These are phyloP conservation scores for Lachnellula willkommii DNA, from an alignment of 2,329 filamentous ascomycete species.

Conservation along the genomic window DNA sequence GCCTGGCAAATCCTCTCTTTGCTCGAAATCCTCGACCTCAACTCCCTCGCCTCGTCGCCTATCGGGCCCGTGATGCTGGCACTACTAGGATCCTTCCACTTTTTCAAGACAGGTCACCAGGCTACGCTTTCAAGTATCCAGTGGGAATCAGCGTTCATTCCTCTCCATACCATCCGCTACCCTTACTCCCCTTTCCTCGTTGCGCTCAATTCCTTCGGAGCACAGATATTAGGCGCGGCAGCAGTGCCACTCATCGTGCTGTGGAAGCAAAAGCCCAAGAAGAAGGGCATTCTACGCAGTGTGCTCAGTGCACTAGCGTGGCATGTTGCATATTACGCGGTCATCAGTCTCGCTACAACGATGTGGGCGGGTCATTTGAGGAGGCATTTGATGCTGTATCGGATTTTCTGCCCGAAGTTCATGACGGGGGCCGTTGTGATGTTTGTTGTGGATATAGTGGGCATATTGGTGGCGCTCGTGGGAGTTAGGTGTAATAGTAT, in stretches of 20 bases:
- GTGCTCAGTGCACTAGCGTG: slow-evolving; percentile 66
- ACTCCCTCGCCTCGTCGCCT: slow-evolving; percentile 56
- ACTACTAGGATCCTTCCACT: slow-evolving; percentile 88
- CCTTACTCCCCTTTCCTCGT: slow-evolving; percentile 84
- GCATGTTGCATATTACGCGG: slow-evolving; percentile 77
- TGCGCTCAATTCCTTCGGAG: slow-evolving; percentile 79
- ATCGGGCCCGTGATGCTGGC: slow-evolving; percentile 82
- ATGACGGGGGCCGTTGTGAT: slow-evolving; percentile 73
- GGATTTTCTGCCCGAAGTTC: slow-evolving; percentile 87
- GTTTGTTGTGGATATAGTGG: slow-evolving; percentile 70
- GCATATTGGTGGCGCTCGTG: slow-evolving; percentile 63
- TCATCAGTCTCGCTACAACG: slow-evolving; percentile 78
- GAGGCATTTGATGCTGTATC: slow-evolving; percentile 91
- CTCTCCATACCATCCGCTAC: slow-evolving; percentile 74
- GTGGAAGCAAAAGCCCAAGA: slow-evolving; percentile 83
- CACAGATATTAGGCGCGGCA: slow-evolving; percentile 76
- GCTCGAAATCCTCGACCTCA: slow-evolving; percentile 58
- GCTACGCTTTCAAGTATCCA: slow-evolving; percentile 82
- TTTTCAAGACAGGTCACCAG: slow-evolving; percentile 97
- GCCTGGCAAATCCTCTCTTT: slow-evolving; percentile 84
- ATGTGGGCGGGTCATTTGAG: slow-evolving; percentile 84
- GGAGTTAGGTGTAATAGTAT: slow-evolving; percentile 72
- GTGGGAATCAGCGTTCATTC: slow-evolving; percentile 94
- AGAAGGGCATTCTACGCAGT: slow-evolving; percentile 43
- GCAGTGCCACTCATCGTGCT: slow-evolving; percentile 76